Evolutionary conservation across 106 monocot species (phyloP).

Genomic region (Platanthera guangdongensis): DNA sequence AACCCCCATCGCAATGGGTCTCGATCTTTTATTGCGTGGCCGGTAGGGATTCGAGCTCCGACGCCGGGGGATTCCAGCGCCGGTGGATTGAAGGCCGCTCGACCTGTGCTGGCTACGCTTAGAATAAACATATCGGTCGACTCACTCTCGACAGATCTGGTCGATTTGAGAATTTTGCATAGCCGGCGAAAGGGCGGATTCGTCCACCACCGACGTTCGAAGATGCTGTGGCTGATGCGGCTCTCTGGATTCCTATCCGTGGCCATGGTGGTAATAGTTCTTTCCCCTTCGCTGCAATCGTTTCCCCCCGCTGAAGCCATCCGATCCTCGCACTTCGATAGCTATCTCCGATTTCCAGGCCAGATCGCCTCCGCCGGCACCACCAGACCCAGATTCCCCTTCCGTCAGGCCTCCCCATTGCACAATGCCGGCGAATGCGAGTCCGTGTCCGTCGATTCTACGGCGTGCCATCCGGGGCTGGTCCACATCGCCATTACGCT

Average conservation of each 20-base stretch:
- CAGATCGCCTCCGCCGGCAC: slow-evolving; percentile 13
- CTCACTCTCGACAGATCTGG: neutral
- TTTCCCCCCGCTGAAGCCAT: slow-evolving; percentile 93
- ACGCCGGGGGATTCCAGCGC: neutral
- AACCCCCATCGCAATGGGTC: neutral
- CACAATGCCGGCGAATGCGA: slow-evolving; percentile 74
- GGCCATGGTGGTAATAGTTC: slow-evolving; percentile 48
- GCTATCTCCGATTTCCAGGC: slow-evolving; percentile 34
- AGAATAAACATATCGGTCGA: neutral
- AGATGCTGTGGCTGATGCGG: slow-evolving; percentile 63
- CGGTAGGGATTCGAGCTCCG: neutral
- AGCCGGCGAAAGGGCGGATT: neutral
- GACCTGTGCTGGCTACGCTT: neutral
- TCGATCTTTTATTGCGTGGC: neutral
- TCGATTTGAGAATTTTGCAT: neutral
- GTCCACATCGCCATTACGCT: slow-evolving; percentile 96
- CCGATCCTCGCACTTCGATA: slow-evolving; percentile 61
- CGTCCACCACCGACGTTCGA: slow-evolving; percentile 1
- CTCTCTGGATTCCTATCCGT: slow-evolving; percentile 73
- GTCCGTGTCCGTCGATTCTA: slow-evolving; percentile 12
- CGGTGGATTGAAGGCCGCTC: neutral
- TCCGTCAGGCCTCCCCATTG: slow-evolving; percentile 43
- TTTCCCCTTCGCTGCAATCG: slow-evolving; percentile 85
- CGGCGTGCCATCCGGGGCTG: slow-evolving; percentile 57
- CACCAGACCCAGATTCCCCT: slow-evolving; percentile 18